Evolutionary conservation across 176 grass and related monocot genomes (phyloP), one percentile per base, ranked within the genome.

Genomic region (Alopecurus myosuroides): DNA sequence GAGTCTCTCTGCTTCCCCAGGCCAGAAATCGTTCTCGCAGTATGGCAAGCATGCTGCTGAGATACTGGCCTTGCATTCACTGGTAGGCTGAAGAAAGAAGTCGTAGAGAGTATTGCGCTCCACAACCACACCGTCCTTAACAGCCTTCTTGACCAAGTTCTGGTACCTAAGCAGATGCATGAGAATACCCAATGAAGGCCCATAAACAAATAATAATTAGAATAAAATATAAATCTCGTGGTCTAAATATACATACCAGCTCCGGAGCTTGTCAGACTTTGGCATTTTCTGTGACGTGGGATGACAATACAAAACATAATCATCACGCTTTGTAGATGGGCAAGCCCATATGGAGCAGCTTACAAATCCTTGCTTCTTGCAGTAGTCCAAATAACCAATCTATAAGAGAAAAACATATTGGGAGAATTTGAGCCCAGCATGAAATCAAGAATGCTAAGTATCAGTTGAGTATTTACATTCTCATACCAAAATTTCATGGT

Each of bases 281-380:
- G 96, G 96, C 91, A 93, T 95, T 84, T 95, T 98, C 82, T 98
- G 93, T 79, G 50, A 84, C 68, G 78, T 90, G 61, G 96, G 96
- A 92, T 98, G 93, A 79, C 96, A 98, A 82, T 98, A 92, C 58
- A 98, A 83, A 94, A 98, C 94, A 83, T 98, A 98, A 76, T 98
- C 91, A 75, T 98, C 93, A 30, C 87, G 89, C 92, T 93, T 98
- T 17, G 89, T 91, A 82, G 96, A 94, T 71, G 96, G 96, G 78
- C 93, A 98, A 87, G 90, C 85, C 96, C 96, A 98, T 88, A 98
- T 93, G 74, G 94, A 95, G 82, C 96, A 98, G 83, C 96, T 95
- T 42, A 90, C 85, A 82, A 98, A 98, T 57, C 96, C 96, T 46
- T 76, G 63, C 89, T 90, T 94, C 81, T 92, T 95, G 89, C 96